These are phyloP conservation scores for Cryptosporidium sp. DNA, from an alignment of 169 alveolate genomes.

Conservation along the genomic window DNA sequence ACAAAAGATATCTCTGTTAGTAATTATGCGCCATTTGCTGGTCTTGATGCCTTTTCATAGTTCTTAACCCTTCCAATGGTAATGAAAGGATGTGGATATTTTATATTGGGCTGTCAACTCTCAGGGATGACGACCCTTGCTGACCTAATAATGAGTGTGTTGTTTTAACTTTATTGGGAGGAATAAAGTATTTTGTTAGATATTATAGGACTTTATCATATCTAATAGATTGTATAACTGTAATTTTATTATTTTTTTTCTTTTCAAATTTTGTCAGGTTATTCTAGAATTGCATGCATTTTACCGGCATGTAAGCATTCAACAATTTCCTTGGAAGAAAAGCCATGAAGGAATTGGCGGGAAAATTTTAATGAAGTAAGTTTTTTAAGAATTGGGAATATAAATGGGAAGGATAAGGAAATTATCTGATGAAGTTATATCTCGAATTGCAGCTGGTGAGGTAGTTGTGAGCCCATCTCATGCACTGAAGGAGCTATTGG, in stretches of 20 bases:
- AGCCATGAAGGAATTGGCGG: not conserved
- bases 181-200: not conserved
- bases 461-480: slow-evolving; percentile 95
- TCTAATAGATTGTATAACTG: slow-evolving; percentile 13
- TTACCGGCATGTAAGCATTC: not conserved
- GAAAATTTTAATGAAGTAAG: not conserved
- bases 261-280: not conserved
- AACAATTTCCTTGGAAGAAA: not conserved
- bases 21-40: not conserved
- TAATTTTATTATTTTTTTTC: not conserved
- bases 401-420: slow-evolving; percentile 80
- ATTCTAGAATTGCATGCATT: not conserved
- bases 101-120: not conserved
- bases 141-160: not conserved
- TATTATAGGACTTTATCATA: not conserved
- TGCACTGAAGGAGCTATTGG: slow-evolving; percentile 97
- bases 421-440: slow-evolving; percentile 89
- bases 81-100: not conserved
- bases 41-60: not conserved
- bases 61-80: not conserved
- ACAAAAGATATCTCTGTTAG: not conserved
- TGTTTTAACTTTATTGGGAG: slow-evolving; percentile 5
- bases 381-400: not conserved
- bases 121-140: not conserved
- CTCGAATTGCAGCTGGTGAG: slow-evolving; percentile 98